Base-by-base conservation (phyloP, 768 basidiomycete genomes). In the Lactarius sp. region DNA sequence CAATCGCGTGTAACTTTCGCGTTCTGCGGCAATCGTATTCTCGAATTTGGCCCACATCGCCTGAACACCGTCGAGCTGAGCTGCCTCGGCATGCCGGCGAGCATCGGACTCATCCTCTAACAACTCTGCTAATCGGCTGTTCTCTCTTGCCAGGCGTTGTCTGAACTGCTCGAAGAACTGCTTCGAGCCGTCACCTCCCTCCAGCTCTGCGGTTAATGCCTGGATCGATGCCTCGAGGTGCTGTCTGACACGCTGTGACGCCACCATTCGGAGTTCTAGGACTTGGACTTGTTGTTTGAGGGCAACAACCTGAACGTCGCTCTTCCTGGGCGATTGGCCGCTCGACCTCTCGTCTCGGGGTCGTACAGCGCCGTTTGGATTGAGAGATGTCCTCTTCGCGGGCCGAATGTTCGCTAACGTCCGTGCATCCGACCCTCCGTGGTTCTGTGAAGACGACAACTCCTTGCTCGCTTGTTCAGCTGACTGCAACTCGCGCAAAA, bases 31-130 rank as follows among this genome's bases (percentile, higher is more conserved):
- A 42, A 86, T 85, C 0, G 80, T 80, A 64, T 77, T 79, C 73
- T 84, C 81, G 76, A 86, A 84, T 65, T 85, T 86, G 44, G 77
- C 74, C 85, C 85, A 87, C 77, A 87, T 82, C 0, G 80, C 81
- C 65, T 86, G 83, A 31, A 86, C 78, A 31, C 84, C 83, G 67
- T 83, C 83, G 14, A 83, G 76, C 67, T 87, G 85, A 22, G 85
- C 79, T n/a, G 82, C 78, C 62, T 87, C 83, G 0, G 85, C 80
- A 53, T 81, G 77, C 44, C 78, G 78, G 56, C 85, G 84, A 16
- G 86, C 85, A 58, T 86, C 80, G 2, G 82, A 80, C 67, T 88
- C 86, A 46, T 87, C 85, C 59, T 83, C 77, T 12, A 88, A 74
- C 42, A 88, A 71, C 62, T 84, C 81, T 2, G 77, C 72, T 1